Evolutionary conservation across 208 protist genomes (phyloP).

Genomic region (Trypanosomatidae sp.): DNA sequence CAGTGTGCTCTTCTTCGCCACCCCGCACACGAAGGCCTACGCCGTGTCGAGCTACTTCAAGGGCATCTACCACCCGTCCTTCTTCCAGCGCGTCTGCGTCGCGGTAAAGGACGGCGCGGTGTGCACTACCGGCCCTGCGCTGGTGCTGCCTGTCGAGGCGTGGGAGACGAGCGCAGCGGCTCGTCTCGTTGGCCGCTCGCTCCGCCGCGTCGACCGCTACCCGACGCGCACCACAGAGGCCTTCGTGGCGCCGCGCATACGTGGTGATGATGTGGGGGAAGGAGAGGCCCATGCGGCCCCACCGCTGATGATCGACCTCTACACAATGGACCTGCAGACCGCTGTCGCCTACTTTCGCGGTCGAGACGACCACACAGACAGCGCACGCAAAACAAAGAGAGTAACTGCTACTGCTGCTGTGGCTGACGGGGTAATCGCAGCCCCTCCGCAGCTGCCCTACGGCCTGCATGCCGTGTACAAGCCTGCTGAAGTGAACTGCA

Average conservation of each 20-base stretch:
- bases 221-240: conserved; percentile 51
- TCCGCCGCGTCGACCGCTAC: conserved; percentile 54
- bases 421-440: background rate
- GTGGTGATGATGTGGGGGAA: conserved; percentile 8
- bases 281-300: conserved; percentile 10
- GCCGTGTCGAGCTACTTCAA: conserved; percentile 58
- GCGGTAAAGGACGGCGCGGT: background rate
- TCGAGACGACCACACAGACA: no score
- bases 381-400: no score
- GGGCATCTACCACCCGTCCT: conserved; percentile 48
- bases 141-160: conserved; percentile 1
- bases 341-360: conserved; percentile 13
- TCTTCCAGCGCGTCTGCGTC: conserved; percentile 27
- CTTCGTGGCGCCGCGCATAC: conserved; percentile 44
- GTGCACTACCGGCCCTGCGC: background rate
- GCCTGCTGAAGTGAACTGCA: conserved; percentile 58
- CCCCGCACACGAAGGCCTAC: conserved; percentile 40
- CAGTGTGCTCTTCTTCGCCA: conserved; percentile 35
- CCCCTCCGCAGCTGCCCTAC: conserved; percentile 40
- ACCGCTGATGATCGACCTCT: conserved; percentile 35
- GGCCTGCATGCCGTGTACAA: conserved; percentile 68
- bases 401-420: no score
- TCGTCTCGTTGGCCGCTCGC: conserved; percentile 56
- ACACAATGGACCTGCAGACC: conserved; percentile 33
- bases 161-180: conserved; percentile 20